Conservation (phyloP, 352 stramenopile genomes). For the Halophytophthora polymorphica region DNA sequence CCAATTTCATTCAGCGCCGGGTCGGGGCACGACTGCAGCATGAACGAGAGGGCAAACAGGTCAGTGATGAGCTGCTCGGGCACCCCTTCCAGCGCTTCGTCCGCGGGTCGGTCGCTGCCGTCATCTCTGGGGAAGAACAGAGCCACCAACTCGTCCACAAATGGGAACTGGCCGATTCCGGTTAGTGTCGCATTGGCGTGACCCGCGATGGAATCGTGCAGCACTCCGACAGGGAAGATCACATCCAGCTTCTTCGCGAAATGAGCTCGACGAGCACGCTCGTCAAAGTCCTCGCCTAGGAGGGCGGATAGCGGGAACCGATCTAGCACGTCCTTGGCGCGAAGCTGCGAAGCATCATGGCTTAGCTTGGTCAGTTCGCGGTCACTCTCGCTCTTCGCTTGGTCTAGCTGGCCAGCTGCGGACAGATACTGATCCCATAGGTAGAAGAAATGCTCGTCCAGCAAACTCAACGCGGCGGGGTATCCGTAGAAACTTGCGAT, state of each 20-base stretch:
- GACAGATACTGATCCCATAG: slow-evolving; percentile 47
- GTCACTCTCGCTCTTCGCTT: slow-evolving; percentile 12
- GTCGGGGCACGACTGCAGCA: slow-evolving; percentile 29
- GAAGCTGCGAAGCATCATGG: slow-evolving; percentile 11
- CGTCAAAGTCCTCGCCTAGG: slow-evolving; percentile 20
- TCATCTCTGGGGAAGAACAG: slow-evolving; percentile 13
- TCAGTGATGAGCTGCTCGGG: slow-evolving; percentile 67
- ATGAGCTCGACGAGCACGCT: slow-evolving; percentile 7
- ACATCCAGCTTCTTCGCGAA: slow-evolving; percentile 44
- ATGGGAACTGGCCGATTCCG: slow-evolving; percentile 22
- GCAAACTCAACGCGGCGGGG: slow-evolving; percentile 26
- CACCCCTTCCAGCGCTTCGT: slow-evolving; percentile 15
- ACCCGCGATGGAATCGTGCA: slow-evolving; percentile 36
- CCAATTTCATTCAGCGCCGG: slow-evolving; percentile 33
- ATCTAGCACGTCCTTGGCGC: slow-evolving; percentile 24
- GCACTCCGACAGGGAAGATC: slow-evolving; percentile 42
- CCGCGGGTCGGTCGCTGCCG: not conserved
- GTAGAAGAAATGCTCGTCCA: slow-evolving; percentile 66
- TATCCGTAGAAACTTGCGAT: slow-evolving; percentile 57
- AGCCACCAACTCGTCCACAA: slow-evolving; percentile 33
- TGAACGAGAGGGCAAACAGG: slow-evolving; percentile 68
- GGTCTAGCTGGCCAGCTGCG: slow-evolving; percentile 12
- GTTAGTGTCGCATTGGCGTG: slow-evolving; percentile 1
- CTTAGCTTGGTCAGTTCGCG: slow-evolving; percentile 19
- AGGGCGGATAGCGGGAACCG: slow-evolving; percentile 36